A percentile compares a stretch with the other conserved stretches of the same genome.
These are phyloP conservation scores for Neurospora terricola DNA, from an alignment of 495 filamentous ascomycete genomes.

Conservation along the genomic window DNA sequence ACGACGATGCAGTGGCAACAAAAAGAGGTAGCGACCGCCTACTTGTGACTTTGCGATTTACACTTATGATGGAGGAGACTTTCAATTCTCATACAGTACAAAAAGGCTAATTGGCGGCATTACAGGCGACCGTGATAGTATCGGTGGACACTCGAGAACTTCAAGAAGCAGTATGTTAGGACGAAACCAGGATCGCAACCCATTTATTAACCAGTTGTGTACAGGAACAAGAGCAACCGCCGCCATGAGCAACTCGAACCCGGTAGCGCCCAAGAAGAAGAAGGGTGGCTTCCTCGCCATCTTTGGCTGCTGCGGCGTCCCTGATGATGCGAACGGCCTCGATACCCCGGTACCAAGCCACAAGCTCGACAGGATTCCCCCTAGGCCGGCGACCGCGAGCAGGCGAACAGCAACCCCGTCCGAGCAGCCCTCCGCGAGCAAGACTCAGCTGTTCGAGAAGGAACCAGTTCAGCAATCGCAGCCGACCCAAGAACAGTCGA, in stretches of 20 bases:
- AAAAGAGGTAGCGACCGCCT: constrained; percentile 51
- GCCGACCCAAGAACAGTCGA: constrained; percentile 19
- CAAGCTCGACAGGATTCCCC: constrained; percentile 47
- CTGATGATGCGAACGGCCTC: constrained; percentile 51
- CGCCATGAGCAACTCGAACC: constrained; percentile 35
- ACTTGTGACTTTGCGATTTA: constrained; percentile 57
- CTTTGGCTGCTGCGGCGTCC: constrained; percentile 69
- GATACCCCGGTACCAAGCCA: constrained; percentile 57
- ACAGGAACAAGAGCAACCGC: constrained; percentile 36
- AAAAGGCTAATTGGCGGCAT: constrained; percentile 58
- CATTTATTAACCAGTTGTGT: constrained; percentile 41
- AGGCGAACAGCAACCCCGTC: constrained; percentile 41
- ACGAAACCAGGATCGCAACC: constrained; percentile 58
- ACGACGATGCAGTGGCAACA: constrained; percentile 31
- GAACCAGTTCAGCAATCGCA: constrained; percentile 25
- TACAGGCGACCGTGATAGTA: constrained; percentile 52
- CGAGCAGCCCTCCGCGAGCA: constrained; percentile 44
- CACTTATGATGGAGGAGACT: constrained; percentile 47
- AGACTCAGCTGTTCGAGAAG: constrained; percentile 37
- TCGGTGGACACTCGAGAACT: constrained; percentile 47
- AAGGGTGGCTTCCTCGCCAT: constrained; percentile 58
- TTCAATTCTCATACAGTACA: constrained; percentile 47
- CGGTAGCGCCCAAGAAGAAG: constrained; percentile 48
- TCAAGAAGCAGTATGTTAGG: constrained; percentile 63
- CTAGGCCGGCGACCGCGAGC: constrained; percentile 44